Evolutionary conservation across 495 filamentous ascomycete species (phyloP).

Genomic region (Aspergillus hancockii): DNA sequence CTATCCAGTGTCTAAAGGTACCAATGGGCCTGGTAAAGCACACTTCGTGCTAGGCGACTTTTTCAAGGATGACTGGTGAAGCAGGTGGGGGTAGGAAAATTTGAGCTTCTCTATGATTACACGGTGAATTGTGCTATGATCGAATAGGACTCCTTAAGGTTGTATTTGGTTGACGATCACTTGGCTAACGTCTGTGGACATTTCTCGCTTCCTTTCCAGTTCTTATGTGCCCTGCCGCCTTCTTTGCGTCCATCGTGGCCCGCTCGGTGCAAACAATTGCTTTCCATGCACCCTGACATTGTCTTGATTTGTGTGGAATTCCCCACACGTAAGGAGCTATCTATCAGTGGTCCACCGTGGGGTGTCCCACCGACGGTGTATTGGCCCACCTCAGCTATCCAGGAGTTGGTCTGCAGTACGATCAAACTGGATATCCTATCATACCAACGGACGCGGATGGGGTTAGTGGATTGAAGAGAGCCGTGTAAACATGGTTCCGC

Average conservation of each 20-base stretch:
- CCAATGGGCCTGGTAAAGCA: slow-evolving; percentile 44
- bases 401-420: slow-evolving; percentile 40
- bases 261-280: slow-evolving; percentile 54
- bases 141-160: no score
- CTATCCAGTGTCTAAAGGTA: slow-evolving; percentile 40
- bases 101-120: slow-evolving; percentile 76
- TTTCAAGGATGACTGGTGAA: slow-evolving; percentile 58
- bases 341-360: slow-evolving; percentile 4
- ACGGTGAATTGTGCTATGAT: slow-evolving; percentile 48
- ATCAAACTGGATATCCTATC: background rate
- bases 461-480: slow-evolving; percentile 44
- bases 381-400: slow-evolving; percentile 47
- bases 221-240: slow-evolving; percentile 66
- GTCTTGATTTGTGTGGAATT: slow-evolving; percentile 59
- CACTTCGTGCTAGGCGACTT: slow-evolving; percentile 65
- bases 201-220: slow-evolving; percentile 53
- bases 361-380: slow-evolving; percentile 27
- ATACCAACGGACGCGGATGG: slow-evolving; percentile 17
- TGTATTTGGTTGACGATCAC: no score
- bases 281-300: slow-evolving; percentile 46
- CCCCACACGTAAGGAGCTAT: slow-evolving; percentile 4
- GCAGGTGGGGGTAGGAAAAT: slow-evolving; percentile 35
- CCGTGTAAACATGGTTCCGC: no score
- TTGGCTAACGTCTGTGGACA: no score
- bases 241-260: slow-evolving; percentile 60